Conservation (phyloP, 352 stramenopile species). For the Elongisporangium undulatum region DNA sequence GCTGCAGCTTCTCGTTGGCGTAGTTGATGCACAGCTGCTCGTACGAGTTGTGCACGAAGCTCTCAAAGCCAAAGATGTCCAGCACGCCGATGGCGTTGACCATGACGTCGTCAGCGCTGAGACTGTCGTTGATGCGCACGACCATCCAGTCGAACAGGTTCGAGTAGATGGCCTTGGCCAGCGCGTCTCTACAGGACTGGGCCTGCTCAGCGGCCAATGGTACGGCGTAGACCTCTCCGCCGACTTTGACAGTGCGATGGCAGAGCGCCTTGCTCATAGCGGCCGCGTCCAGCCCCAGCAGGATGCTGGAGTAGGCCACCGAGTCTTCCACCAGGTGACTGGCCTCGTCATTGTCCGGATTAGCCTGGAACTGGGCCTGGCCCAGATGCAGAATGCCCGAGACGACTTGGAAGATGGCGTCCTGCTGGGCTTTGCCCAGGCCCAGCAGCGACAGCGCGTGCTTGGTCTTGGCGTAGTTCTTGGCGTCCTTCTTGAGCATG, state of each 20-base stretch:
- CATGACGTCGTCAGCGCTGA: too few species aligned
- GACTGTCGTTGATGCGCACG: too few species aligned
- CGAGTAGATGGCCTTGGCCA: constrained; percentile 95
- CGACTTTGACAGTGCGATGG: constrained; percentile 64
- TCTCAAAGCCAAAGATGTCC: constrained; percentile 99
- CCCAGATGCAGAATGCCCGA: constrained; percentile 81
- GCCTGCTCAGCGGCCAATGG: constrained; percentile 63
- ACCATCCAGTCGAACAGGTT: constrained; percentile 97
- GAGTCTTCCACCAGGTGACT: constrained; percentile 54
- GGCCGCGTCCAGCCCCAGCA: constrained; percentile 44
- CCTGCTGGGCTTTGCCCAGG: constrained; percentile 42
- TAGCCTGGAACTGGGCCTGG: constrained; percentile 55
- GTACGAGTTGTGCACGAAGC: constrained; percentile 96
- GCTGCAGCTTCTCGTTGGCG: constrained; percentile 94
- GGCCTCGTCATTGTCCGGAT: constrained; percentile 59
- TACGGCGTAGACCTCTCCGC: constrained; percentile 61
- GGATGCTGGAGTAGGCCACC: constrained; percentile 28
- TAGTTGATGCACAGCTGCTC: constrained; percentile 97
- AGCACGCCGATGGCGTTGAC: too few species aligned
- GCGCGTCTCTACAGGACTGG: constrained; percentile 83
- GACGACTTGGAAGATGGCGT: constrained; percentile 72
- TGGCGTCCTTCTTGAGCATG: constrained; percentile 23
- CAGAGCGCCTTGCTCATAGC: constrained; percentile 59
- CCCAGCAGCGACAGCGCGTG: constrained; percentile 57
- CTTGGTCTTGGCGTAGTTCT: constrained; percentile 63